Conservation (phyloP, 2,329 filamentous ascomycete species). For the Periconia digitata region DNA sequence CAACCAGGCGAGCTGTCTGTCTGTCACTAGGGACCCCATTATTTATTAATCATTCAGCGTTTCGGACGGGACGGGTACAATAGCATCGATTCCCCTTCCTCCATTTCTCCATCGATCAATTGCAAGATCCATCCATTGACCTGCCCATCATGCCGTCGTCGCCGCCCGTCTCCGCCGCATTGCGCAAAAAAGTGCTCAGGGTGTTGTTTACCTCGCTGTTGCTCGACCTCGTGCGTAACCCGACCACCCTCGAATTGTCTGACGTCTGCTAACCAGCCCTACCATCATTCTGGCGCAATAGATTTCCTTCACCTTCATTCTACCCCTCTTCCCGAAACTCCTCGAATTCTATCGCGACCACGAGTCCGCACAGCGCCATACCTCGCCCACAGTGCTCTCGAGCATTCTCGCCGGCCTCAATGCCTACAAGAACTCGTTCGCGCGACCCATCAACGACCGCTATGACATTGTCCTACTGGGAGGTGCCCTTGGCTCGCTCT, state of each 20-base stretch:
- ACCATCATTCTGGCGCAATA: constrained; percentile 42
- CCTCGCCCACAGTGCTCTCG: constrained; percentile 69
- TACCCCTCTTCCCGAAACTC: constrained; percentile 92
- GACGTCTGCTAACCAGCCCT: constrained; percentile 1
- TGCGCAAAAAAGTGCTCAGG: constrained; percentile 78
- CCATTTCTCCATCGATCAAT: neutral
- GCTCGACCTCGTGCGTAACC: constrained; percentile 74
- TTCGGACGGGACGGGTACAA: no score
- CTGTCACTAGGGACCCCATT: no score
- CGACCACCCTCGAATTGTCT: constrained; percentile 7
- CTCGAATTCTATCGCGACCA: constrained; percentile 93
- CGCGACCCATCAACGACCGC: constrained; percentile 87
- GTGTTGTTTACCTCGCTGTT: constrained; percentile 89
- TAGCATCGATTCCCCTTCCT: neutral
- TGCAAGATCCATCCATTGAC: neutral
- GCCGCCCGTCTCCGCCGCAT: constrained; percentile 42
- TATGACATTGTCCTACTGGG: constrained; percentile 97
- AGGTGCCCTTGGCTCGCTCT: constrained; percentile 89
- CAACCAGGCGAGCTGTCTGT: no score
- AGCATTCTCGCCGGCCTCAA: constrained; percentile 82
- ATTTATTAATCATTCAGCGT: no score
- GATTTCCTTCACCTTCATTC: constrained; percentile 98
- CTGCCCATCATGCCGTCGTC: constrained; percentile 17
- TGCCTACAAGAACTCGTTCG: constrained; percentile 90
- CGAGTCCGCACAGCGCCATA: constrained; percentile 60